Base-by-base conservation (phyloP, 2,329 filamentous ascomycete genomes). In the Verticillium dahliae region DNA sequence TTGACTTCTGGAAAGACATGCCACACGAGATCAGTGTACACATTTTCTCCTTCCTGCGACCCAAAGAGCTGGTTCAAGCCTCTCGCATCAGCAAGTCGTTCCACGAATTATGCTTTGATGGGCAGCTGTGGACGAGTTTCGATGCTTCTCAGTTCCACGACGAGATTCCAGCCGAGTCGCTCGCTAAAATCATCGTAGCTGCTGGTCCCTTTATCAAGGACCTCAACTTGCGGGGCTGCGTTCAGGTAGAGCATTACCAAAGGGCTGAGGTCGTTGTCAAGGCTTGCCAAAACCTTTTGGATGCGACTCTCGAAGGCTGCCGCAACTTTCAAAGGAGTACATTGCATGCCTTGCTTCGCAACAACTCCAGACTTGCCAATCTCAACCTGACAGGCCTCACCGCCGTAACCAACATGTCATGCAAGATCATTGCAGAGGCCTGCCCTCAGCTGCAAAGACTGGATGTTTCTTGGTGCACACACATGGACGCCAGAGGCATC, bases 381-480 rank as follows among this genome's bases (percentile, higher is more conserved):
- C 82, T 98, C 68, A 97, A 97, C 69, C 78, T 99, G 41, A 91
- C 91, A 1, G 93, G 92, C 0, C 81, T 98, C 64, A 80, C 86
- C 1, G 88, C 88, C 13, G 90, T 93, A 14, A 92, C 89, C 35
- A 96, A 97, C 71, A 85, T 85, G 27, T 90, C 91, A 0, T 93
- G 96, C 85, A 91, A 89, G 70, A 91, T 96, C 63, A 89, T 99
- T 63, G 88, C 91, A 1, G 82, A 89, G 60, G 88, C 89, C 45
- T 98, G 94, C 69, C 87, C 88, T 1, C 87, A 89, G 57, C 80
- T 99, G n/a, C 88, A 96, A 73, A 82, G 85, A 61, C 82, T 98
- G 66, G 96, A 97, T 69, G 85, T 98, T 22, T 96, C 92, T 0
- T 98, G 94, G 92, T 99, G 95, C 77, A 88, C 87, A 66, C 89